Conservation (phyloP, 2,329 filamentous ascomycete species). For the Curvularia lunata region DNA sequence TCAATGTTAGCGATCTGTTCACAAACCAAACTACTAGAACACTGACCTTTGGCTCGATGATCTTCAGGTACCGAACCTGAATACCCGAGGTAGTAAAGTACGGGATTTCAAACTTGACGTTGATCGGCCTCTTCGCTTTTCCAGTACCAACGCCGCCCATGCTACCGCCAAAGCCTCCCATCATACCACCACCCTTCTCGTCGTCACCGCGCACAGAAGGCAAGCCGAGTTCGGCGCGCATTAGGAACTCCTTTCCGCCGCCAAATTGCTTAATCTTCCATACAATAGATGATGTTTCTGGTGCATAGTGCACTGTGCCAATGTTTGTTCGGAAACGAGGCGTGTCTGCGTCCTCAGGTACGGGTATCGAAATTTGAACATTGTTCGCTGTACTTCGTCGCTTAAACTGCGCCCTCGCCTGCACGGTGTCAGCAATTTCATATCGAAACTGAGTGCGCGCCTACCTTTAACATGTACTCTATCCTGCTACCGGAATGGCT, state of each 20-base stretch:
- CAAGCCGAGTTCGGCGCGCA: conserved; percentile 94
- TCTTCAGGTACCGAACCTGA: conserved; percentile 97
- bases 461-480: conserved; percentile 95
- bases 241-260: conserved; percentile 96
- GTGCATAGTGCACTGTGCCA: conserved; percentile 94
- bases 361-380: conserved; percentile 95
- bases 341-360: conserved; percentile 95
- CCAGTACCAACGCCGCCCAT: conserved; percentile 85
- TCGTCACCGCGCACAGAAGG: conserved; percentile 95
- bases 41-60: conserved; percentile 96
- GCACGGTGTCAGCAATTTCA: conserved; percentile 9
- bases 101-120: conserved; percentile 99
- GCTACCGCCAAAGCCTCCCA: conserved; percentile 92
- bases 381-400: conserved; percentile 97
- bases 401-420: conserved; percentile 96
- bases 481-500: conserved; percentile 94
- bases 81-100: conserved; percentile 99
- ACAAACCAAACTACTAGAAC: background rate
- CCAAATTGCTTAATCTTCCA: conserved; percentile 99
- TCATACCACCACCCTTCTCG: conserved; percentile 96
- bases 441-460: background rate
- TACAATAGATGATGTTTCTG: conserved; percentile 95
- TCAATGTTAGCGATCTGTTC: conserved; percentile 12
- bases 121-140: conserved; percentile 95
- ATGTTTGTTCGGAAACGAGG: conserved; percentile 98